Base-by-base conservation (phyloP, 2,329 filamentous ascomycete species). In the Stemphylium lycopersici region DNA sequence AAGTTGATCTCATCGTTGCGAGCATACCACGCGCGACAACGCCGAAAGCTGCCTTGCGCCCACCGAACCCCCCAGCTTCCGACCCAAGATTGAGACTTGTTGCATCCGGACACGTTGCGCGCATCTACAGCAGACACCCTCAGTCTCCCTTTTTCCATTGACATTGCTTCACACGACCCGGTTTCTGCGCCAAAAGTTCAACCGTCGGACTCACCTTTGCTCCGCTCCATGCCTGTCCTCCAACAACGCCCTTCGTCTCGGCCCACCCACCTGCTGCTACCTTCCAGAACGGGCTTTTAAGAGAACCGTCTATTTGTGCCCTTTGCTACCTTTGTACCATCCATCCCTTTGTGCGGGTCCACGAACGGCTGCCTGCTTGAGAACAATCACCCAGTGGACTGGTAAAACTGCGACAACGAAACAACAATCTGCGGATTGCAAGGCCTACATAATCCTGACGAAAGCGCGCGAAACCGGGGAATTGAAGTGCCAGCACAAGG, bases 401-500 rank as follows among this genome's bases (percentile, higher is more conserved):
- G 51, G 51, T 51, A 39, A 51, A 62, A 54, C 52, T 36, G 43
- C 58, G 42, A 62, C 54, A 62, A 60, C 52, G 48, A 51, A 39
- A 50, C 50, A 51, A 54, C 59, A 62, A 62, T 58, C 52, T 38
- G 45, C 39, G 46, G 22, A 16, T 29, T 29, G 10, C 36, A 18
- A 24, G 38, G 22, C 48, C 34, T 63, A 63, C 56, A 63, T 59
- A 59, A 57, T 32, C 39, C 48, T 40, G 46, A 47, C 51, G 11
- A 18, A 24, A 24, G 18, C 41, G 54, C 52, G 34, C 43, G 26
- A 10, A 10, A 10, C 26, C 11, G 5, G 26, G 26, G 24, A 26
- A 6, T 26, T 11, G 10, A 2, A 29, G 2, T 29, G 3, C 8
- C 26, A 29, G 26, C 26, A 29, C 2, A 26, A 29, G 26, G 26